Evolutionary conservation across 2,329 filamentous ascomycete genomes (phyloP).

Genomic region (Lachnellula suecica): DNA sequence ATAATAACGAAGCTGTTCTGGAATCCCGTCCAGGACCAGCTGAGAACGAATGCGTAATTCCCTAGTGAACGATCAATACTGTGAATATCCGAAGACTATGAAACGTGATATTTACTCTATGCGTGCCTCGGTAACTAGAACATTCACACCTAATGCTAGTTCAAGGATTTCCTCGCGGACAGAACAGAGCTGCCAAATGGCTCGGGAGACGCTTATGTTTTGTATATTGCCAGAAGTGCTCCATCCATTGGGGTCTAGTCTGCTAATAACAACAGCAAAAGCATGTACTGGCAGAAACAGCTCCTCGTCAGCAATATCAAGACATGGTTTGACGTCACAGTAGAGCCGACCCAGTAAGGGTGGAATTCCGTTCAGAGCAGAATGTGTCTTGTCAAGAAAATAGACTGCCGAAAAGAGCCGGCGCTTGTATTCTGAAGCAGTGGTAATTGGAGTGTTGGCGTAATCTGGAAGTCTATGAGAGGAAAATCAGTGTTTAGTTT

Average conservation of each 20-base stretch:
- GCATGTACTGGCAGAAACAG: slow-evolving; percentile 21
- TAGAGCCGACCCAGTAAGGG: slow-evolving; percentile 25
- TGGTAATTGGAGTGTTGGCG: slow-evolving; percentile 18
- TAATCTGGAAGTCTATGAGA: slow-evolving; percentile 28
- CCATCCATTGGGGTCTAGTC: slow-evolving; percentile 27
- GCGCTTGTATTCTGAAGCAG: slow-evolving; percentile 28
- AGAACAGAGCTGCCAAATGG: slow-evolving; percentile 14
- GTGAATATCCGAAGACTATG: background rate
- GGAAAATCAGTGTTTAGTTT: too few species aligned
- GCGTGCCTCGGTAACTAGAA: slow-evolving; percentile 18
- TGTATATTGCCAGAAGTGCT: slow-evolving; percentile 21
- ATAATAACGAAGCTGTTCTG: slow-evolving; percentile 25
- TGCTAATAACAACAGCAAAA: slow-evolving; percentile 12
- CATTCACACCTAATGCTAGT: slow-evolving; percentile 27
- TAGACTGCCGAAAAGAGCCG: slow-evolving; percentile 27
- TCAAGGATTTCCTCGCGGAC: slow-evolving; percentile 32
- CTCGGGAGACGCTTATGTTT: slow-evolving; percentile 17
- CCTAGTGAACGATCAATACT: slow-evolving; percentile 14
- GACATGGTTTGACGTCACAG: slow-evolving; percentile 22
- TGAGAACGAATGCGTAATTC: slow-evolving; percentile 21
- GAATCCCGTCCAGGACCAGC: slow-evolving; percentile 17
- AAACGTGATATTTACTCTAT: slow-evolving; percentile 17
- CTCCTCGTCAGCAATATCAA: slow-evolving; percentile 27
- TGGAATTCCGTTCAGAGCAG: slow-evolving; percentile 27
- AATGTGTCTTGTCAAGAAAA: slow-evolving; percentile 24